These are phyloP conservation scores for Candida parachauliodes DNA, from an alignment of 805 yeast genomes.

Conservation along the genomic window DNA sequence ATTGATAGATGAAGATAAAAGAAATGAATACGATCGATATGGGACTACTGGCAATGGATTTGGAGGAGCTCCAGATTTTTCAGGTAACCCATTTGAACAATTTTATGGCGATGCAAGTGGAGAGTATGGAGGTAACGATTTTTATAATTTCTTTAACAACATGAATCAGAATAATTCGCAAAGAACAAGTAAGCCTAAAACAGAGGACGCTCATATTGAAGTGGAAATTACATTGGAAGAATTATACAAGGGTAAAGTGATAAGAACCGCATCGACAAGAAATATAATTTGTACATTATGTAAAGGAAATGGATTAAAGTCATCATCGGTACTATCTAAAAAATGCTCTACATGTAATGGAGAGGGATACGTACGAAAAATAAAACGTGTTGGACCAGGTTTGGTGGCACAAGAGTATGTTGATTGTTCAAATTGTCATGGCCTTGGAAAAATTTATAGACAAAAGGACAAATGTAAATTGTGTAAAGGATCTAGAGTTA, in stretches of 20 bases:
- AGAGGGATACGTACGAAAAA: conserved; percentile 55
- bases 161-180: conserved; percentile 27
- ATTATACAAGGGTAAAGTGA: conserved; percentile 73
- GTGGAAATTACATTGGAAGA: conserved; percentile 69
- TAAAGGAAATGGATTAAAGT: conserved; percentile 70
- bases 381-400: conserved; percentile 71
- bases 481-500: conserved; percentile 64
- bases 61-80: conserved; percentile 11
- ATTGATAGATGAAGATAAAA: conserved; percentile 62
- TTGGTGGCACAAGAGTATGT: conserved; percentile 60
- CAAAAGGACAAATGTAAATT: conserved; percentile 72
- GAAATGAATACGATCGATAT: conserved; percentile 57
- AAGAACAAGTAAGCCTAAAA: conserved; percentile 29
- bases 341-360: conserved; percentile 73
- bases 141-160: conserved; percentile 61
- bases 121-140: conserved; percentile 68
- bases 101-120: conserved; percentile 31
- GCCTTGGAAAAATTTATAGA: conserved; percentile 58
- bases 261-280: conserved; percentile 70
- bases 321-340: conserved; percentile 47
- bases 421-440: conserved; percentile 67
- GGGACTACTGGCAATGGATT: conserved; percentile 36
- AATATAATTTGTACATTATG: conserved; percentile 71
- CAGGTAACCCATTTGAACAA: conserved; percentile 39
- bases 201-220: conserved; percentile 66